These are phyloP conservation scores for Ammopiptanthus mongolicus DNA, from an alignment of 306 rosid genomes.

Conservation along the genomic window DNA sequence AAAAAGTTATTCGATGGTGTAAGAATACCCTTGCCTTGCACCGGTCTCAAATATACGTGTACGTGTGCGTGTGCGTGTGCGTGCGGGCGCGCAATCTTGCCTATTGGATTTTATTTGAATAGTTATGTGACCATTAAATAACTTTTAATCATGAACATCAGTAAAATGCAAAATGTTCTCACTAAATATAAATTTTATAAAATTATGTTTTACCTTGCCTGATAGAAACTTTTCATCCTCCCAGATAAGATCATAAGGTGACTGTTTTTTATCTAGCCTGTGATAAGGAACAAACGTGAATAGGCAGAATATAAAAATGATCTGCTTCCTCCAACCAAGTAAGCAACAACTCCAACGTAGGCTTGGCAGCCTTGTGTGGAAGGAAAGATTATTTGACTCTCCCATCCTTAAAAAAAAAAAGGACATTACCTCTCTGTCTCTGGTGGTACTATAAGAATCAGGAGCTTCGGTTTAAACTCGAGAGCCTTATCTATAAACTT, in stretches of 20 bases:
- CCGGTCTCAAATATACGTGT: no score
- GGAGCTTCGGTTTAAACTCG: slow-evolving; percentile 69
- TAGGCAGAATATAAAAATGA: background rate
- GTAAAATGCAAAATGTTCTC: no score
- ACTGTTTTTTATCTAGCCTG: slow-evolving; percentile 55
- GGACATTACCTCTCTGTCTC: slow-evolving; percentile 61
- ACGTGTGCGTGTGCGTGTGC: no score
- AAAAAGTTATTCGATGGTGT: no score
- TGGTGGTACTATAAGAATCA: slow-evolving; percentile 77
- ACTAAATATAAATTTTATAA: no score
- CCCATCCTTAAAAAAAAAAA: background rate
- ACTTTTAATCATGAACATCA: no score
- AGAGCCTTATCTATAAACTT: slow-evolving; percentile 81
- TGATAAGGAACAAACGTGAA: slow-evolving; percentile 20
- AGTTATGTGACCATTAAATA: no score
- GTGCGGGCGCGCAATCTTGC: no score
- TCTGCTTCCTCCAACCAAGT: slow-evolving; percentile 2
- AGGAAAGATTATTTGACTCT: background rate
- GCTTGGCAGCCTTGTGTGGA: background rate
- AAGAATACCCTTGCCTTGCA: no score
- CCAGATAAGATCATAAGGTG: slow-evolving; percentile 80
- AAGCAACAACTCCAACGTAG: background rate
- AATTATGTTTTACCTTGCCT: slow-evolving; percentile 58
- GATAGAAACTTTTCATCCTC: slow-evolving; percentile 57
- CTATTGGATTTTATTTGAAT: no score